A percentile compares a stretch with the other conserved stretches of the same genome.
These are phyloP conservation scores for Sporothrix curviconia DNA, from an alignment of 2,329 filamentous ascomycete genomes.

Conservation along the genomic window DNA sequence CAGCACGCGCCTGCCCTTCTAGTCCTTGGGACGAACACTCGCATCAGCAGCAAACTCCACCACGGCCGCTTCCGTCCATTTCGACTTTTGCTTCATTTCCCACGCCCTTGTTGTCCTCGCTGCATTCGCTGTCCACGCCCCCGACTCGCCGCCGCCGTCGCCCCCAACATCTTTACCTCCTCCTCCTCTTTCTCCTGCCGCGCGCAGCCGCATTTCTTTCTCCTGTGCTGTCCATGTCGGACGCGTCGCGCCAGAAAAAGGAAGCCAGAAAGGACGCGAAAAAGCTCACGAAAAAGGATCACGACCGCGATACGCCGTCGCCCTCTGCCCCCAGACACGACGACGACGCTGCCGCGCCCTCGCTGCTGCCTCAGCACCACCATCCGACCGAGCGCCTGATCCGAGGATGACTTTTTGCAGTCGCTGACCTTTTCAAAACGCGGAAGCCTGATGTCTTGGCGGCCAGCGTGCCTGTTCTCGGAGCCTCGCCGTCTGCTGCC, in stretches of 20 bases:
- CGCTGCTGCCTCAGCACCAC: slow-evolving; percentile 46
- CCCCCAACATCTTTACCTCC: background rate
- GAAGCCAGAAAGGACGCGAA: background rate
- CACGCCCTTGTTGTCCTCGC: too few species aligned
- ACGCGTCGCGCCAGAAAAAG: slow-evolving; percentile 9
- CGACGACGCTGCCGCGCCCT: background rate
- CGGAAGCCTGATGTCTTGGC: slow-evolving; percentile 57
- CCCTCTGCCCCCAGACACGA: background rate
- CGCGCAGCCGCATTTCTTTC: slow-evolving; percentile 1
- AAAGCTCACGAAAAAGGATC: background rate
- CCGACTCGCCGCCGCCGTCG: background rate
- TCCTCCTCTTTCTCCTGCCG: background rate
- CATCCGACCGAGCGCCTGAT: slow-evolving; percentile 52
- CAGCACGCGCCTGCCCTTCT: background rate
- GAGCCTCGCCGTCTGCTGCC: slow-evolving; percentile 4
- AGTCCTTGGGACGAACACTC: background rate
- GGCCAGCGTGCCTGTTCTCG: slow-evolving; percentile 34
- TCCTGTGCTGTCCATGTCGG: slow-evolving; percentile 17
- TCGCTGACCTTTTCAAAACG: slow-evolving; percentile 55
- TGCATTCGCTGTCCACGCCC: too few species aligned
- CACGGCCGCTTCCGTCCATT: slow-evolving; percentile 4
- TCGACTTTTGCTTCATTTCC: slow-evolving; percentile 1
- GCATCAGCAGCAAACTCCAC: background rate
- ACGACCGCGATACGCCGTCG: too few species aligned
- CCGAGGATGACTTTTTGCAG: slow-evolving; percentile 51